Percentiles rank a stretch among this genome's conserved stretches.
These are phyloP conservation scores for Rhodosorus marinus DNA, from an alignment of 23 red algal species.

Conservation along the genomic window DNA sequence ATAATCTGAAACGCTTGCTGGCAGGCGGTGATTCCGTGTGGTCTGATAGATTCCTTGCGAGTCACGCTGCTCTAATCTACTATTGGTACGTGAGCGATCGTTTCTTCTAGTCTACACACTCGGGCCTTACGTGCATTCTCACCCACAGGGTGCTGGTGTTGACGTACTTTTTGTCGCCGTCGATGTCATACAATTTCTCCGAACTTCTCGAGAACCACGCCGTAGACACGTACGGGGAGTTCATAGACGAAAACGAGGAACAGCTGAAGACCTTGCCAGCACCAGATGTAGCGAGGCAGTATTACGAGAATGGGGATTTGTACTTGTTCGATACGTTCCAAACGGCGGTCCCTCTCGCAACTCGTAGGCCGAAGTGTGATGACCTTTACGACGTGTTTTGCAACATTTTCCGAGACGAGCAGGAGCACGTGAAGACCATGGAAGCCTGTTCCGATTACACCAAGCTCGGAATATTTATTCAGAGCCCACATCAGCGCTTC, in stretches of 20 bases:
- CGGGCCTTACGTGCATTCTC: too few relatives aligned
- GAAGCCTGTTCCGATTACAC: slow-evolving; percentile 40
- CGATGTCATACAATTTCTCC: slow-evolving; percentile 55
- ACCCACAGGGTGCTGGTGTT: slow-evolving; percentile 26
- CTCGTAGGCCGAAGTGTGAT: slow-evolving; percentile 9
- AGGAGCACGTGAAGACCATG: slow-evolving; percentile 65
- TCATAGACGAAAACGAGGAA: slow-evolving; percentile 51
- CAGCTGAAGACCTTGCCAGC: slow-evolving; percentile 31
- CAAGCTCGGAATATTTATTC: slow-evolving; percentile 10
- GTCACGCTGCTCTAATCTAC: slow-evolving; percentile 58
- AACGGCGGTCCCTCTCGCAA: neutral
- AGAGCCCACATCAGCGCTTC: too few relatives aligned
- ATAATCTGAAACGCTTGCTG: too few relatives aligned
- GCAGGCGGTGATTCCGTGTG: slow-evolving; percentile 58
- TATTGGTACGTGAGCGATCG: slow-evolving; percentile 34
- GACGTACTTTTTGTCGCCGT: slow-evolving; percentile 35
- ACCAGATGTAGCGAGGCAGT: slow-evolving; percentile 52
- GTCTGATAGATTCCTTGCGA: slow-evolving; percentile 77
- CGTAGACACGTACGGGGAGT: slow-evolving; percentile 70
- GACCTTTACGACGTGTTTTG: slow-evolving; percentile 72
- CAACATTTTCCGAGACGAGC: slow-evolving; percentile 62
- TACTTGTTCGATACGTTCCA: slow-evolving; percentile 67
- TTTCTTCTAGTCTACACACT: slow-evolving; percentile 1
- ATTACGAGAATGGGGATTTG: slow-evolving; percentile 39
- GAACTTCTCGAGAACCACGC: slow-evolving; percentile 77